Percentiles rank a stretch among this genome's conserved stretches.
These are phyloP conservation scores for Flaveria bidentis DNA, from an alignment of 129 eudicot genomes.

Conservation along the genomic window DNA sequence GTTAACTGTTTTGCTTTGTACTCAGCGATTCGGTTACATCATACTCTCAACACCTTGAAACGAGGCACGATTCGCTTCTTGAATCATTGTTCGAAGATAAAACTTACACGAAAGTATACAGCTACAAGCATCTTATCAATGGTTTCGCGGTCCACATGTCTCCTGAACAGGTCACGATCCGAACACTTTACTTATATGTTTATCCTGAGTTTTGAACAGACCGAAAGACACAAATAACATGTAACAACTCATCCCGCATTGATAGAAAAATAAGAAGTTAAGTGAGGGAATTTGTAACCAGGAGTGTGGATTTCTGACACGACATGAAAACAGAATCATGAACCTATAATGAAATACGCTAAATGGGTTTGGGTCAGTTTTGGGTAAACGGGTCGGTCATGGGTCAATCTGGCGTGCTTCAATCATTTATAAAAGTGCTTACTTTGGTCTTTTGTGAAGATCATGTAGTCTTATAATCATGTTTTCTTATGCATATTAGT, in stretches of 20 bases:
- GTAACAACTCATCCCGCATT: not conserved
- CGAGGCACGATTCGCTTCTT: constrained; percentile 79
- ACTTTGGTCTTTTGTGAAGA: not conserved
- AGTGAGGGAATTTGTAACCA: not conserved
- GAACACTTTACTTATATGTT: constrained; percentile 10
- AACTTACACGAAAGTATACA: constrained; percentile 82
- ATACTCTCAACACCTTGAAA: constrained; percentile 76
- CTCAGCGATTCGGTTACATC: constrained; percentile 78
- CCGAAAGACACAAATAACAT: too few relatives aligned
- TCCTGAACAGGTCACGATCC: constrained; percentile 89
- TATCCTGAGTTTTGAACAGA: not conserved
- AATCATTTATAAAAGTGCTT: not conserved
- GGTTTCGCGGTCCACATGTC: constrained; percentile 88
- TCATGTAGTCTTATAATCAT: constrained; percentile 11
- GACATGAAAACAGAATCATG: too few relatives aligned
- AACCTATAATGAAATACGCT: not conserved
- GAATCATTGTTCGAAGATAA: constrained; percentile 67
- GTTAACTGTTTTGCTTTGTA: not conserved
- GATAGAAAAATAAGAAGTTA: not conserved
- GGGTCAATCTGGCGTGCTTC: not conserved
- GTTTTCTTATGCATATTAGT: constrained; percentile 63
- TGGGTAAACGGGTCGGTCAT: not conserved
- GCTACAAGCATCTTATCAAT: constrained; percentile 89
- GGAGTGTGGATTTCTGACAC: not conserved
- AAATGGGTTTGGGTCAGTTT: not conserved